Percentiles rank a stretch among this genome's conserved stretches.
Evolutionary conservation across 345 rosid genomes (phyloP).

Genomic region (Trapa incisa): DNA sequence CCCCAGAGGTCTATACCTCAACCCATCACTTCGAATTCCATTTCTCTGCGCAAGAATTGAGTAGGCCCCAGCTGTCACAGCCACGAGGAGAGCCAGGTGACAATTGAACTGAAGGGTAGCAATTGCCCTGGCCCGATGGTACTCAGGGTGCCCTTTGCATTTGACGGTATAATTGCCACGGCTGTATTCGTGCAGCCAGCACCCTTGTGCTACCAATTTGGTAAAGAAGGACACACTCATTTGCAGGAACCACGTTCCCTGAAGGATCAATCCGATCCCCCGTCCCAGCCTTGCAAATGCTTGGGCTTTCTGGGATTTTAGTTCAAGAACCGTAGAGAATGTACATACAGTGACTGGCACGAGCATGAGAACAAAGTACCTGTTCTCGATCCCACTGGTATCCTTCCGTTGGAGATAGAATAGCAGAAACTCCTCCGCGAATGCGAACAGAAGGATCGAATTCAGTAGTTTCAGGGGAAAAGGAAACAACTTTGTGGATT

Average conservation of each 20-base stretch:
- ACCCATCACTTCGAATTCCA: constrained; percentile 26
- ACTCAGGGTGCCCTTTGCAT: constrained; percentile 67
- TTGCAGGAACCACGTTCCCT: constrained; percentile 82
- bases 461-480: constrained; percentile 42
- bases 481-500: constrained; percentile 15
- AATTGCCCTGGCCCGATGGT: constrained; percentile 71
- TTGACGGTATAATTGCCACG: constrained; percentile 67
- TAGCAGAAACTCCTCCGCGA: constrained; percentile 65
- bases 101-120: constrained; percentile 89
- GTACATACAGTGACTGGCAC: constrained; percentile 56
- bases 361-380: constrained; percentile 78
- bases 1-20: constrained; percentile 50
- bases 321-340: constrained; percentile 42
- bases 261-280: constrained; percentile 62
- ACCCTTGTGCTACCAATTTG: constrained; percentile 49
- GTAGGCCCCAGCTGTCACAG: constrained; percentile 30
- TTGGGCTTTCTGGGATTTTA: constrained; percentile 18
- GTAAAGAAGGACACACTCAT: constrained; percentile 78
- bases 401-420: constrained; percentile 78
- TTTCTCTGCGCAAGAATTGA: constrained; percentile 33
- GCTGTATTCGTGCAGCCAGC: constrained; percentile 49
- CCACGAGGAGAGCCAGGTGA: constrained; percentile 72
- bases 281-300: constrained; percentile 38
- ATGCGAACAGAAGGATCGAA: constrained; percentile 55
- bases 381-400: constrained; percentile 44